Evolutionary conservation across 106 monocot species (phyloP).

Genomic region (Dendrobium catenatum): DNA sequence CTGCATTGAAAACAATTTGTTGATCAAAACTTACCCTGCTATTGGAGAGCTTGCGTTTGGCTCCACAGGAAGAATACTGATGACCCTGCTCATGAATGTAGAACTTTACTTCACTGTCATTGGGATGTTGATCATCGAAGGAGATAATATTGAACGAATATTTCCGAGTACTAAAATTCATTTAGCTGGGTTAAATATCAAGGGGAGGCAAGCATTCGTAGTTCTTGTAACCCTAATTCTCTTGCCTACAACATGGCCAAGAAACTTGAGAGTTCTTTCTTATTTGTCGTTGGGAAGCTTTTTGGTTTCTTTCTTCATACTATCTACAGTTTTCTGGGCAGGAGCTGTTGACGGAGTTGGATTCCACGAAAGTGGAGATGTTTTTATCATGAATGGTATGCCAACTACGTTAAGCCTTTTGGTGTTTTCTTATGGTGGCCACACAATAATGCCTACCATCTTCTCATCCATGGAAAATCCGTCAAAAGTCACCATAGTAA

Average conservation of each 20-base stretch:
- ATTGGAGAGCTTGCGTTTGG: conserved; percentile 62
- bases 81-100: conserved; percentile 37
- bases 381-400: background rate
- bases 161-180: background rate
- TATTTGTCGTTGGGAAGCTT: background rate
- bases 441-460: background rate
- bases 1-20: conserved; percentile 37
- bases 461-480: background rate
- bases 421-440: background rate
- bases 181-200: background rate
- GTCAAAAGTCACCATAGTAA: background rate
- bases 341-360: conserved; percentile 4
- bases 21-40: conserved; percentile 40
- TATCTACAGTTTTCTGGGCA: background rate
- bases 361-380: background rate
- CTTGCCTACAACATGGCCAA: conserved; percentile 6
- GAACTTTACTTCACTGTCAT: conserved; percentile 57
- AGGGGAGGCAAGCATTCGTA: background rate
- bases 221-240: background rate
- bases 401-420: background rate
- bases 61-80: conserved; percentile 19
- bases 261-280: background rate
- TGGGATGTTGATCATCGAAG: conserved; percentile 5
- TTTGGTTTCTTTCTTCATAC: background rate
- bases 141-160: conserved; percentile 1